Conservation (phyloP, 345 rosid genomes). For the Citrus maxima region DNA sequence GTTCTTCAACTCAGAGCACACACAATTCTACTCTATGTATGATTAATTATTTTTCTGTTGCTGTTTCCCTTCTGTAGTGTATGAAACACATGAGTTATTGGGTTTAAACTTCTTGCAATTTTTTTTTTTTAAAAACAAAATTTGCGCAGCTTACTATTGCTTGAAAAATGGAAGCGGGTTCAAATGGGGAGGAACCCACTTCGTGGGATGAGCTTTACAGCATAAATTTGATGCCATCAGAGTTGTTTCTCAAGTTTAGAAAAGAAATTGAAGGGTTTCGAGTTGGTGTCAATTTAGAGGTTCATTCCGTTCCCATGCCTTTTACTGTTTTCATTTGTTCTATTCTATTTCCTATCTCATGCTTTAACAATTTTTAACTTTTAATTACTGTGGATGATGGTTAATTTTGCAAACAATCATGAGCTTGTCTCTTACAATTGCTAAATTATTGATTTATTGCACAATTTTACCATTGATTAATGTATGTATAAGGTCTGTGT, state of each 20-base stretch:
- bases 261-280: slow-evolving; percentile 83
- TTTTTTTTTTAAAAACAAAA: neutral
- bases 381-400: neutral
- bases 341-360: neutral
- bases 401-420: neutral
- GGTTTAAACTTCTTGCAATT: neutral
- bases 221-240: slow-evolving; percentile 72
- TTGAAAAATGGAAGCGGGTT: slow-evolving; percentile 40
- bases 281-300: slow-evolving; percentile 91
- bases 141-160: slow-evolving; percentile 3
- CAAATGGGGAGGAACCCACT: slow-evolving; percentile 53
- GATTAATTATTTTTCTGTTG: neutral
- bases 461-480: neutral
- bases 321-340: neutral
- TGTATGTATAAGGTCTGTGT: neutral
- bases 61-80: neutral
- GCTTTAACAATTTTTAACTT: neutral
- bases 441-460: neutral
- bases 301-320: slow-evolving; percentile 4
- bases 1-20: neutral
- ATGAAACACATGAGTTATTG: neutral
- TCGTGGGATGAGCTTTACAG: slow-evolving; percentile 86
- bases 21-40: neutral
- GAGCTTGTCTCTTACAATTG: neutral
- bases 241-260: slow-evolving; percentile 80